These are phyloP conservation scores for Extremus antarcticus DNA, from an alignment of 495 filamentous ascomycete genomes.

Conservation along the genomic window DNA sequence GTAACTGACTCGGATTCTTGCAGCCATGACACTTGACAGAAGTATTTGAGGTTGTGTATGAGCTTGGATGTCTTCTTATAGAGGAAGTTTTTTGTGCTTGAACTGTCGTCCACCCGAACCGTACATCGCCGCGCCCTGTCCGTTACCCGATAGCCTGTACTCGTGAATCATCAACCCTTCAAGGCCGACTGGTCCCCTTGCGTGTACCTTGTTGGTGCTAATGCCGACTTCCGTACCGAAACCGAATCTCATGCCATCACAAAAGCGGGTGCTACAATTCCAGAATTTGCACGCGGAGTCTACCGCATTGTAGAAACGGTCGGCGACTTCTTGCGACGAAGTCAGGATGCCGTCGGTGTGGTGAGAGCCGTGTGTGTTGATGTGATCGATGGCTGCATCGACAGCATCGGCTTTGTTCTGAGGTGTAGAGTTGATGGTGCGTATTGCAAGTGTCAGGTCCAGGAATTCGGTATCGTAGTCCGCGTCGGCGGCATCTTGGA, in stretches of 20 bases:
- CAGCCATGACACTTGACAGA: background rate
- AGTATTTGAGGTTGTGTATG: no score
- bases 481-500: constrained; percentile 51
- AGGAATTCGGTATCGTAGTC: constrained; percentile 91
- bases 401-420: constrained; percentile 32
- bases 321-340: constrained; percentile 48
- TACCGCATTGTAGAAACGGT: constrained; percentile 68
- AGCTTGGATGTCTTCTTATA: no score
- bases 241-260: constrained; percentile 91
- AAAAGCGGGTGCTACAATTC: constrained; percentile 91
- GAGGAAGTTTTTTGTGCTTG: constrained; percentile 53
- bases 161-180: constrained; percentile 96
- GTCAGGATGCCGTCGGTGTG: constrained; percentile 93
- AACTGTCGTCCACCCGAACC: constrained; percentile 56
- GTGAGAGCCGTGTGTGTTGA: constrained; percentile 84
- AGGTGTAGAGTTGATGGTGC: constrained; percentile 47
- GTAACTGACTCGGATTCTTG: background rate
- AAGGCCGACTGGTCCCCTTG: constrained; percentile 81
- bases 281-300: constrained; percentile 93
- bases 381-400: constrained; percentile 68
- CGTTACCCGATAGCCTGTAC: constrained; percentile 73
- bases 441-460: constrained; percentile 72
- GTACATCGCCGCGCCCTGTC: constrained; percentile 67
- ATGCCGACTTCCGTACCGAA: constrained; percentile 98
- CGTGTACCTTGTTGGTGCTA: constrained; percentile 97